Conservation (phyloP, 257 asterid species). For the Solanum corneliomulleri region DNA sequence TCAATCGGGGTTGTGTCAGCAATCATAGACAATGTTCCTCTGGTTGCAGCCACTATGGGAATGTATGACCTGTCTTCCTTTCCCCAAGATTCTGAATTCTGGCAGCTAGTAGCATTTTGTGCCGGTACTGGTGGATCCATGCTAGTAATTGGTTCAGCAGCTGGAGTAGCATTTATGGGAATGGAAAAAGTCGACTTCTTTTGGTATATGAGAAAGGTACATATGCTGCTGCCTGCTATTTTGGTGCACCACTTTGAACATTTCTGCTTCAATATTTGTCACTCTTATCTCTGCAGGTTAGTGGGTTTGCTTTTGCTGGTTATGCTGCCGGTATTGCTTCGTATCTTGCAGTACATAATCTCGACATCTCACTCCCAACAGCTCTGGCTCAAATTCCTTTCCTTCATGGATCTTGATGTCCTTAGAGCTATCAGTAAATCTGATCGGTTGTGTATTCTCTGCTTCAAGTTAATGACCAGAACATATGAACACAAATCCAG, state of each 20-base stretch:
- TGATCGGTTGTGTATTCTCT: background rate
- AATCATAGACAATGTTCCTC: conserved; percentile 83
- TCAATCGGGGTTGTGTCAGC: conserved; percentile 92
- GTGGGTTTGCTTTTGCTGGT: conserved; percentile 99
- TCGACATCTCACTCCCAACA: conserved; percentile 48
- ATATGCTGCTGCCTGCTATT: background rate
- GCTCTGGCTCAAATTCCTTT: conserved; percentile 72
- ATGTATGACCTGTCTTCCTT: conserved; percentile 81
- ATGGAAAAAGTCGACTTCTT: conserved; percentile 96
- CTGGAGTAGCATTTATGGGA: conserved; percentile 97
- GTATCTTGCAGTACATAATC: conserved; percentile 68
- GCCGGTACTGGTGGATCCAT: conserved; percentile 99
- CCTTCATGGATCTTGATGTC: conserved; percentile 45
- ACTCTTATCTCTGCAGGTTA: conserved; percentile 43
- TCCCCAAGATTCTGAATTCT: conserved; percentile 86
- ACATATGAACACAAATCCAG: background rate
- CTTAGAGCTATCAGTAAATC: background rate
- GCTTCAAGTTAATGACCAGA: background rate
- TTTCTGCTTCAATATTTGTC: background rate
- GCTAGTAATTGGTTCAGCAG: conserved; percentile 91
- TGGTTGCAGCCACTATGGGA: conserved; percentile 98
- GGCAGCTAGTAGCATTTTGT: conserved; percentile 90
- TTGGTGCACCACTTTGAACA: background rate
- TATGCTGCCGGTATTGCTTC: conserved; percentile 93
- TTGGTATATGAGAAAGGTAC: conserved; percentile 86